Percentiles rank a stretch among this genome's conserved stretches.
Evolutionary conservation across 2,329 filamentous ascomycete species (phyloP).

Genomic region (Tolypocladium pustulatum): DNA sequence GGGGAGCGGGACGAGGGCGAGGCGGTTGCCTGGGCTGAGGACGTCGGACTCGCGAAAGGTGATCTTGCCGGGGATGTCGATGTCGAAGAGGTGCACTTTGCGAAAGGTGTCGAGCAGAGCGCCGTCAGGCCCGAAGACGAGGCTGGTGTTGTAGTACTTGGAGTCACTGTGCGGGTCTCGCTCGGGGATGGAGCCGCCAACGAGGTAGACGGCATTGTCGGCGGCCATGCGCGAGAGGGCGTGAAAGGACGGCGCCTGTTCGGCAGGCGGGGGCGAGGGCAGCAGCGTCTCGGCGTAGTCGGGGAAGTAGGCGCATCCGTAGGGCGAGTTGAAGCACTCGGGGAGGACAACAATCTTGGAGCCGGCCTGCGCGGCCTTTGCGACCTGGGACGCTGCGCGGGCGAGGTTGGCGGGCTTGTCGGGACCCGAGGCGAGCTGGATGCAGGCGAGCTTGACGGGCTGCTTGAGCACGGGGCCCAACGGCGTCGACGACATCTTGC

Average conservation of each 20-base stretch:
- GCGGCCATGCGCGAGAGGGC: constrained; percentile 70
- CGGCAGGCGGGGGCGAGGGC: constrained; percentile 60
- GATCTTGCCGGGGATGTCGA: constrained; percentile 93
- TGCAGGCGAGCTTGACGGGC: constrained; percentile 67
- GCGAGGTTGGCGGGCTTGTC: constrained; percentile 81
- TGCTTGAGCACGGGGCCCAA: constrained; percentile 50
- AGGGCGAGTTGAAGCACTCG: constrained; percentile 98
- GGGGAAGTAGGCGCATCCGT: constrained; percentile 83
- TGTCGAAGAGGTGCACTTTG: constrained; percentile 96
- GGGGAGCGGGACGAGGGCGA: constrained; percentile 78
- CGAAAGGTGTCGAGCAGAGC: constrained; percentile 77
- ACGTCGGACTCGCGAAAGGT: constrained; percentile 86
- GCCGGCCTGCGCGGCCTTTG: constrained; percentile 65
- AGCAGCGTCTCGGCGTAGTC: constrained; percentile 82
- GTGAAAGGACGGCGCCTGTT: constrained; percentile 74
- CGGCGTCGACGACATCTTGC: constrained; percentile 24
- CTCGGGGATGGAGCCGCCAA: constrained; percentile 92
- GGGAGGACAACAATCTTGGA: constrained; percentile 85
- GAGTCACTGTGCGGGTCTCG: constrained; percentile 36
- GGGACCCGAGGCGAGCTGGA: constrained; percentile 70
- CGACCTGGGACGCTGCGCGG: constrained; percentile 71
- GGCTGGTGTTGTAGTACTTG: constrained; percentile 83
- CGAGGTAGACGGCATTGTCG: constrained; percentile 68
- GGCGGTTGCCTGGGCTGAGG: constrained; percentile 70
- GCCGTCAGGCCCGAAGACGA: constrained; percentile 72